Evolutionary conservation across 345 rosid genomes (phyloP).

Genomic region (Chamaenerion angustifolium): DNA sequence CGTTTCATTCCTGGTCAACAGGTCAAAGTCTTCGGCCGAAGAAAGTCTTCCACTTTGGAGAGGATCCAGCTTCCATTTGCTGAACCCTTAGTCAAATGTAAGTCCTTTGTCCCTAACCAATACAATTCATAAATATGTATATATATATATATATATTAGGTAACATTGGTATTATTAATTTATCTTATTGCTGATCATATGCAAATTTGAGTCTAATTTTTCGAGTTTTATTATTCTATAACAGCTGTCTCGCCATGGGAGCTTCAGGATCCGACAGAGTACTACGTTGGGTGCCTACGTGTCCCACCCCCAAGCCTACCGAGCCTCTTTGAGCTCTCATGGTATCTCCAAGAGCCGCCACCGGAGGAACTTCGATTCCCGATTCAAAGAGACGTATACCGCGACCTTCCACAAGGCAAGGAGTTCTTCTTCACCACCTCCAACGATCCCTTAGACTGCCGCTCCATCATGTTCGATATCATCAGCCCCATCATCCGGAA

Average conservation of each 20-base stretch:
- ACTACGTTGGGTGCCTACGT: slow-evolving; percentile 51
- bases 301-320: slow-evolving; percentile 53
- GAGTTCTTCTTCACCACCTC: slow-evolving; percentile 64
- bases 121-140: too few species aligned
- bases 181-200: too few species aligned
- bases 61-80: slow-evolving; percentile 43
- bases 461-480: slow-evolving; percentile 48
- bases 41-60: slow-evolving; percentile 42
- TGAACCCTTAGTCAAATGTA: slow-evolving; percentile 54
- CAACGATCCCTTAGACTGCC: slow-evolving; percentile 49
- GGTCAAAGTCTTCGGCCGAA: slow-evolving; percentile 80
- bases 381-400: slow-evolving; percentile 59
- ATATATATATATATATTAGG: not conserved
- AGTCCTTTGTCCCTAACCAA: too few species aligned
- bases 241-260: slow-evolving; percentile 57
- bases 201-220: not conserved
- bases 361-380: slow-evolving; percentile 78
- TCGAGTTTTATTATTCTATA: not conserved
- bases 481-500: slow-evolving; percentile 45
- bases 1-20: slow-evolving; percentile 73
- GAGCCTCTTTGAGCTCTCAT: slow-evolving; percentile 57
- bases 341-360: slow-evolving; percentile 84
- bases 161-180: not conserved
- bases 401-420: slow-evolving; percentile 74
- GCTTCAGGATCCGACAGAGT: slow-evolving; percentile 79